A percentile compares a stretch with the other conserved stretches of the same genome.
Conservation (phyloP, 2,329 filamentous ascomycete genomes). For the Penicillium capsulatum region DNA sequence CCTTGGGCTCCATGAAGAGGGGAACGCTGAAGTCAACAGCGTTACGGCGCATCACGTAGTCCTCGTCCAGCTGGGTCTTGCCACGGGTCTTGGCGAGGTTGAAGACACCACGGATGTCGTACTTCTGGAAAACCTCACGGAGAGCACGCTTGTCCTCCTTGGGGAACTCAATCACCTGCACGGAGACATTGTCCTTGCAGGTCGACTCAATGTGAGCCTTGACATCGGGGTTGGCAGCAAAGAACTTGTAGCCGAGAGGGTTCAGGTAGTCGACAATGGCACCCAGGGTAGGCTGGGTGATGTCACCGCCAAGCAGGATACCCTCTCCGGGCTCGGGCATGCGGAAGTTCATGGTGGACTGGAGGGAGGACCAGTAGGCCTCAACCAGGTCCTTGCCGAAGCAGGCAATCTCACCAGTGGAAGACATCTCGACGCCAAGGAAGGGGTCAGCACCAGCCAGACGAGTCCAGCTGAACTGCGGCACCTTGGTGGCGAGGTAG, state of each 20-base stretch:
- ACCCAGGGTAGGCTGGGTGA: conserved; percentile 64
- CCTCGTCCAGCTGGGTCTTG: conserved; percentile 80
- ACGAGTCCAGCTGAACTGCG: conserved; percentile 98
- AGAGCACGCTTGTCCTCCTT: conserved; percentile 93
- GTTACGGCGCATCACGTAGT: conserved; percentile 98
- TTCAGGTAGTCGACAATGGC: conserved; percentile 80
- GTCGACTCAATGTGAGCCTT: conserved; percentile 76
- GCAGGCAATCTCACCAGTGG: conserved; percentile 96
- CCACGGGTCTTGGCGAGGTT: conserved; percentile 82
- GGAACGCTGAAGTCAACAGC: conserved; percentile 98
- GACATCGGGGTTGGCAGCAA: conserved; percentile 73
- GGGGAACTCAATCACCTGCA: conserved; percentile 95
- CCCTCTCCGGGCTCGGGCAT: conserved; percentile 91
- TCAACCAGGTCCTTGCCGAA: conserved; percentile 95
- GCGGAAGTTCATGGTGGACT: conserved; percentile 99
- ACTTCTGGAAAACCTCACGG: conserved; percentile 92
- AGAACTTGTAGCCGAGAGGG: conserved; percentile 92
- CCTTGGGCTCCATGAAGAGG: conserved; percentile 97
- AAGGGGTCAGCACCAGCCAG: conserved; percentile 95
- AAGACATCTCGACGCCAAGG: conserved; percentile 95
- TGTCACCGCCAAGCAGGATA: conserved; percentile 87
- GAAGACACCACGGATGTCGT: conserved; percentile 93
- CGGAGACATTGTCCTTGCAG: conserved; percentile 62
- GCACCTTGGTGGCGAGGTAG: conserved; percentile 95
- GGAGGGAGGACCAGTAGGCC: conserved; percentile 94